Evolutionary conservation across 2,329 filamentous ascomycete species (phyloP).

Genomic region (Biscogniauxia mediterranea): DNA sequence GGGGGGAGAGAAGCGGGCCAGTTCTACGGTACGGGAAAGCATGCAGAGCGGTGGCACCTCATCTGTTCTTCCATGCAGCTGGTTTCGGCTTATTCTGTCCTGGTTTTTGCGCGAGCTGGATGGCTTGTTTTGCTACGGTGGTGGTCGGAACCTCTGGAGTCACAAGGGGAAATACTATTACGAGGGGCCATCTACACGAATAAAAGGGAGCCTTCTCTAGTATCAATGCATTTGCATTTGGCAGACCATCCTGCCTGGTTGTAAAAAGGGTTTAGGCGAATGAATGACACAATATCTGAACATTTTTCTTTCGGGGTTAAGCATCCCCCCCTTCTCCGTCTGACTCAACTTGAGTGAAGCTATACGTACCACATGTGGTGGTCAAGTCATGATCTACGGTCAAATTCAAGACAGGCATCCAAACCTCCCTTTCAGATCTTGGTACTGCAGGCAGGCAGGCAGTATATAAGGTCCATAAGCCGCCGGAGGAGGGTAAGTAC

Average conservation of each 20-base stretch:
- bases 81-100: slow-evolving; percentile 19
- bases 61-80: slow-evolving; percentile 16
- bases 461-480: too few relatives aligned
- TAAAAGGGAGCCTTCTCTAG: slow-evolving; percentile 37
- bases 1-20: slow-evolving; percentile 24
- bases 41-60: slow-evolving; percentile 14
- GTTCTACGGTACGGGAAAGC: slow-evolving; percentile 35
- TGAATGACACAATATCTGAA: slow-evolving; percentile 44
- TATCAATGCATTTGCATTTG: slow-evolving; percentile 48
- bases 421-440: too few relatives aligned
- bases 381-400: too few relatives aligned
- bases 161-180: slow-evolving; percentile 33
- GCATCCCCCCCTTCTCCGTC: background rate
- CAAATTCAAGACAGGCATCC: too few relatives aligned
- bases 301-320: slow-evolving; percentile 2
- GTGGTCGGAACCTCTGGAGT: slow-evolving; percentile 35
- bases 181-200: slow-evolving; percentile 26
- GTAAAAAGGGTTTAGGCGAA: slow-evolving; percentile 52
- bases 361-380: background rate
- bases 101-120: slow-evolving; percentile 26
- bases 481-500: too few relatives aligned
- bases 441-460: background rate
- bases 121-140: slow-evolving; percentile 25
- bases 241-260: slow-evolving; percentile 46
- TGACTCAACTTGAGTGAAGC: background rate